phyloP scores from a whole-genome alignment of 2,329 filamentous ascomycete genomes.

The Colletotrichum euphorbiae region DNA sequence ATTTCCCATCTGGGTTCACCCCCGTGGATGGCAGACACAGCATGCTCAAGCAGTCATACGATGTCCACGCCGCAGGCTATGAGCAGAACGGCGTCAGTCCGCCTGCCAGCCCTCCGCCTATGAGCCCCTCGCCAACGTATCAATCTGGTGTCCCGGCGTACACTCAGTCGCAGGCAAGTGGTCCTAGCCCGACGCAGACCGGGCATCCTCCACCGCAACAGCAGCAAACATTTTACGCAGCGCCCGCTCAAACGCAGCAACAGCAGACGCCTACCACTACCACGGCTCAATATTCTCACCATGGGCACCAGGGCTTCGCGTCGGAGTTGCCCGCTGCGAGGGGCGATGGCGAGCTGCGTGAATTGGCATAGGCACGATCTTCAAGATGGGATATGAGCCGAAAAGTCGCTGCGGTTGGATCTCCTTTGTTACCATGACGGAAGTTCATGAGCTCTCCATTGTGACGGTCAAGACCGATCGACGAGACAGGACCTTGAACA shows the following conservation, averaged over 20 bases:
- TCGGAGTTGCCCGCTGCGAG: conserved; percentile 48
- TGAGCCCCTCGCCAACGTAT: conserved; percentile 32
- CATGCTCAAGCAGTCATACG: conserved; percentile 42
- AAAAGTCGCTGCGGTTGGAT: not conserved
- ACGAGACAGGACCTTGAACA: not conserved
- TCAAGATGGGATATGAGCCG: not conserved
- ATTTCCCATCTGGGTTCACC: conserved; percentile 32
- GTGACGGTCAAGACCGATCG: not conserved
- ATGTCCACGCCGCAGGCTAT: conserved; percentile 31
- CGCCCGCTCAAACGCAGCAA: conserved; percentile 6
- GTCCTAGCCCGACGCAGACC: conserved; percentile 12
- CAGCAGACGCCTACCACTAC: conserved; percentile 17
- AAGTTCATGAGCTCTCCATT: too few species aligned
- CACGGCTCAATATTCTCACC: not conserved
- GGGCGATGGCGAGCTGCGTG: conserved; percentile 48
- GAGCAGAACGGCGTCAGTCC: conserved; percentile 40
- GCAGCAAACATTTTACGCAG: conserved; percentile 16
- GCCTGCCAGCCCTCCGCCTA: conserved; percentile 42
- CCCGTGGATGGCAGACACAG: conserved; percentile 42
- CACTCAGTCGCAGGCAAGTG: not conserved
- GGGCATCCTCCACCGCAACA: conserved; percentile 17
- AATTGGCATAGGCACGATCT: conserved; percentile 44
- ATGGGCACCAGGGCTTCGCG: conserved; percentile 30
- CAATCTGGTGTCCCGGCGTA: conserved; percentile 34
- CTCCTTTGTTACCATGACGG: too few species aligned